These are phyloP conservation scores for Emericellopsis cladophorae DNA, from an alignment of 2,329 filamentous ascomycete species.

Conservation along the genomic window DNA sequence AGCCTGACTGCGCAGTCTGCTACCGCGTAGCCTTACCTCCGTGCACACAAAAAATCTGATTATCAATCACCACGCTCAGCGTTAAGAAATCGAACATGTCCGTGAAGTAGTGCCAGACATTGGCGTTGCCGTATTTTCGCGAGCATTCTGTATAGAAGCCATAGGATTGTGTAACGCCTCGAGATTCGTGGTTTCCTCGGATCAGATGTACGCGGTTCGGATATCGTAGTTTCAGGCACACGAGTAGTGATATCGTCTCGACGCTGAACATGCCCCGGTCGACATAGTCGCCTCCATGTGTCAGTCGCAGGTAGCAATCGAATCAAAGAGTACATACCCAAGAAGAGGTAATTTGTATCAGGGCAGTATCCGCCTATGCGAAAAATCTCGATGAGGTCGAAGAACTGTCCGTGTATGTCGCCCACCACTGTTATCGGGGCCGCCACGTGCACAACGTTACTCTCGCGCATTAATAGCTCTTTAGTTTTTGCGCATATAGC, in stretches of 20 bases:
- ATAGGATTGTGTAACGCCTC: conserved; percentile 96
- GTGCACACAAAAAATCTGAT: conserved; percentile 98
- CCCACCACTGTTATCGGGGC: conserved; percentile 95
- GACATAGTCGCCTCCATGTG: conserved; percentile 72
- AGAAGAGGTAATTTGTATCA: conserved; percentile 95
- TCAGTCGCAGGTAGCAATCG: background rate
- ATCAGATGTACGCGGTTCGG: conserved; percentile 92
- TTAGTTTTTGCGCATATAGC: conserved; percentile 99
- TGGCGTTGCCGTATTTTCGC: conserved; percentile 95
- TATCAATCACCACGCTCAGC: conserved; percentile 92
- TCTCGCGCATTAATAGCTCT: conserved; percentile 98
- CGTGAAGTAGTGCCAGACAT: conserved; percentile 99
- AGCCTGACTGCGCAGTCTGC: background rate
- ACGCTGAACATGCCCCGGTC: conserved; percentile 98
- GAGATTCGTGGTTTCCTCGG: conserved; percentile 87
- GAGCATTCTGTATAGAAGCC: conserved; percentile 98
- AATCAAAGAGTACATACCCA: conserved; percentile 44
- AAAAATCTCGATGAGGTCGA: conserved; percentile 98
- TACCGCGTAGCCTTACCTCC: conserved; percentile 43
- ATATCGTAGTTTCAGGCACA: conserved; percentile 94
- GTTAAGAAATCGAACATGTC: conserved; percentile 99
- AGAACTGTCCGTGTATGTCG: conserved; percentile 98
- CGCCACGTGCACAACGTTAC: conserved; percentile 95
- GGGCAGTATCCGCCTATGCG: conserved; percentile 95
- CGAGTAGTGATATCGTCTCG: conserved; percentile 93